Percentiles rank a stretch among this genome's conserved stretches.
Evolutionary conservation across 2,329 filamentous ascomycete genomes (phyloP).

Genomic region (Aspergillus fijiensis): DNA sequence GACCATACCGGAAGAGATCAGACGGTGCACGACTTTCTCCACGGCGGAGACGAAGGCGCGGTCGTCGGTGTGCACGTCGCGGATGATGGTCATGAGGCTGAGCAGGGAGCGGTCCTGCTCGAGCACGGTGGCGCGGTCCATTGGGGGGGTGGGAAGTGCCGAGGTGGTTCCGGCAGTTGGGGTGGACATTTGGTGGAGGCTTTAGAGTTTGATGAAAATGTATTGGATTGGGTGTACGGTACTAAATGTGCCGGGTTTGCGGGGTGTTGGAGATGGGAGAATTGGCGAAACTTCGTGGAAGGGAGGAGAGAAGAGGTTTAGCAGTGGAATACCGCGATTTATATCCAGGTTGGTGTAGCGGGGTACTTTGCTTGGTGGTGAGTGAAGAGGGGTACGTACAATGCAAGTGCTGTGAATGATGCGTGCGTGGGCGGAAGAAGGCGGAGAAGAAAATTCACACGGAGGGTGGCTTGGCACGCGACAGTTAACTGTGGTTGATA

Average conservation of each 20-base stretch:
- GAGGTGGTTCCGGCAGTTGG: background rate
- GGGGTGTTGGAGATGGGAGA: background rate
- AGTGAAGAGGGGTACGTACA: background rate
- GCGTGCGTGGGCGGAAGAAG: background rate
- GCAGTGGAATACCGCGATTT: background rate
- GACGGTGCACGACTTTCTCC: conserved; percentile 12
- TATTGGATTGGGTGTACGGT: background rate
- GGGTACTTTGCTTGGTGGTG: background rate
- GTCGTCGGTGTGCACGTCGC: conserved; percentile 12
- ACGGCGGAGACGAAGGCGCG: conserved; percentile 12
- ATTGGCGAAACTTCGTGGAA: background rate
- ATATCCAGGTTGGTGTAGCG: background rate
- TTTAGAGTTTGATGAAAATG: background rate
- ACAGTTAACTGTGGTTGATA: background rate
- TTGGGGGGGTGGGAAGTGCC: background rate
- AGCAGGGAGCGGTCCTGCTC: conserved; percentile 15
- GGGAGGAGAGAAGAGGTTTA: background rate
- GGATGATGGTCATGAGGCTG: conserved; percentile 20
- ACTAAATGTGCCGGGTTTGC: background rate
- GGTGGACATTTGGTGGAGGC: background rate
- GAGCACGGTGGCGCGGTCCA: conserved; percentile 9
- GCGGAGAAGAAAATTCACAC: background rate
- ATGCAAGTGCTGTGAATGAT: too few species aligned
- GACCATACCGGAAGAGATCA: conserved; percentile 14
- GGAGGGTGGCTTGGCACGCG: background rate